These are phyloP conservation scores for Penicillium sp. DNA, from an alignment of 2,329 filamentous ascomycete species.

Conservation along the genomic window DNA sequence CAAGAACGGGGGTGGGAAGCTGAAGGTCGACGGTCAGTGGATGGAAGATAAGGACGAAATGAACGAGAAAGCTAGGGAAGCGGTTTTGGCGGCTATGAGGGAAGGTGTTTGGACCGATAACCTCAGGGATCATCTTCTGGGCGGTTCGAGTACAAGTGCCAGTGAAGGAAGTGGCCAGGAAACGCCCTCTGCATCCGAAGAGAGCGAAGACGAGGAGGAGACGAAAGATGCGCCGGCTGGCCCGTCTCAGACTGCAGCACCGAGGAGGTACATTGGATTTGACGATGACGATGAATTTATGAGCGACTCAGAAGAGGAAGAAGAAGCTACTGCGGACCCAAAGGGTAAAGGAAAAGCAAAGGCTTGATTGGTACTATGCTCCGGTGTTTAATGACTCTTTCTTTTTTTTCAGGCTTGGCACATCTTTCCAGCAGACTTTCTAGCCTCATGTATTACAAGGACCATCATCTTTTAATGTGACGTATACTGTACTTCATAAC, in stretches of 20 bases:
- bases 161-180: constrained; percentile 44
- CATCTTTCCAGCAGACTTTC: background rate
- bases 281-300: constrained; percentile 55
- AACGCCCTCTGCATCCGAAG: constrained; percentile 37
- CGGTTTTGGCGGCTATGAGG: constrained; percentile 74
- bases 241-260: constrained; percentile 26
- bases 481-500: background rate
- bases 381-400: background rate
- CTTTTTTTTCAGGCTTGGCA: constrained; percentile 14
- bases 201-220: constrained; percentile 47
- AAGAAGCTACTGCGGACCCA: constrained; percentile 27
- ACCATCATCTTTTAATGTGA: background rate
- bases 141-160: constrained; percentile 45
- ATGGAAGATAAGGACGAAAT: constrained; percentile 93
- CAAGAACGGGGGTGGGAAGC: constrained; percentile 70
- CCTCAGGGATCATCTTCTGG: constrained; percentile 41
- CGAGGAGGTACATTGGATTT: constrained; percentile 51
- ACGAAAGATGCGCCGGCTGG: constrained; percentile 35
- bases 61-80: constrained; percentile 79
- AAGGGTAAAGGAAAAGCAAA: constrained; percentile 45
- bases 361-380: constrained; percentile 24
- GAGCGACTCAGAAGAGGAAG: constrained; percentile 49
- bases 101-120: constrained; percentile 56
- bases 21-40: constrained; percentile 82
- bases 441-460: too few relatives aligned